A percentile compares a stretch with the other conserved stretches of the same genome.
phyloP scores from a whole-genome alignment of 257 asterid genomes.

The Solanum medicagineum region DNA sequence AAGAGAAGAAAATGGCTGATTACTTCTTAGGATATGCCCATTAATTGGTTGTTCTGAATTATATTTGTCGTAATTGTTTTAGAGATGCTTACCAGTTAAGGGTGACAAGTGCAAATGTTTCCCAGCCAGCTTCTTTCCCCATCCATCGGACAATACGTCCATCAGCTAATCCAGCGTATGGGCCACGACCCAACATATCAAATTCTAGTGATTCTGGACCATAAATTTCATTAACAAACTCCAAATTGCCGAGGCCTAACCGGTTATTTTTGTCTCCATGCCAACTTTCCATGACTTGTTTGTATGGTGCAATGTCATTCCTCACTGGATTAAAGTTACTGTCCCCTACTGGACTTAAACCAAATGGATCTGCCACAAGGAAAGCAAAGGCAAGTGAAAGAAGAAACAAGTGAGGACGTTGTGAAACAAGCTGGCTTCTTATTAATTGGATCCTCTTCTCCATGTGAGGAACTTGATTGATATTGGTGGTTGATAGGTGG shows the following conservation, averaged over 20 bases:
- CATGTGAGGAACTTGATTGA: conserved; percentile 15
- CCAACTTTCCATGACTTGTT: conserved; percentile 63
- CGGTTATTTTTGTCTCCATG: conserved; percentile 57
- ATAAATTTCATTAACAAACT: conserved; percentile 47
- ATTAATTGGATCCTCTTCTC: conserved; percentile 30
- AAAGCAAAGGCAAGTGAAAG: conserved; percentile 29
- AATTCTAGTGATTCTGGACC: conserved; percentile 93
- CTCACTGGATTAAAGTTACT: conserved; percentile 57
- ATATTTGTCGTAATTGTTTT: neutral
- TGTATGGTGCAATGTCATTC: conserved; percentile 56
- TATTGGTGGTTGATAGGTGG: neutral
- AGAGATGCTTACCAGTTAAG: conserved; percentile 37
- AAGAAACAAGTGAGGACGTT: conserved; percentile 37
- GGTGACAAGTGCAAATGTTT: conserved; percentile 75
- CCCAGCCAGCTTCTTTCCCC: conserved; percentile 69
- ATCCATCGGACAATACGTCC: conserved; percentile 88
- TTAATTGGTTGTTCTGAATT: neutral
- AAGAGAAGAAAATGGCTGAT: neutral
- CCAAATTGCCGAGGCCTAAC: conserved; percentile 49
- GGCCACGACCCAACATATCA: conserved; percentile 60
- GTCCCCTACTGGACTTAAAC: conserved; percentile 70
- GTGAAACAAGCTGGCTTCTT: conserved; percentile 27
- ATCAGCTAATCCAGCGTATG: conserved; percentile 84
- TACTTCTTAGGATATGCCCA: neutral
- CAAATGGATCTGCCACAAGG: conserved; percentile 57